phyloP scores from a whole-genome alignment of 176 grass and related monocot species.

The Raddia distichophylla region DNA sequence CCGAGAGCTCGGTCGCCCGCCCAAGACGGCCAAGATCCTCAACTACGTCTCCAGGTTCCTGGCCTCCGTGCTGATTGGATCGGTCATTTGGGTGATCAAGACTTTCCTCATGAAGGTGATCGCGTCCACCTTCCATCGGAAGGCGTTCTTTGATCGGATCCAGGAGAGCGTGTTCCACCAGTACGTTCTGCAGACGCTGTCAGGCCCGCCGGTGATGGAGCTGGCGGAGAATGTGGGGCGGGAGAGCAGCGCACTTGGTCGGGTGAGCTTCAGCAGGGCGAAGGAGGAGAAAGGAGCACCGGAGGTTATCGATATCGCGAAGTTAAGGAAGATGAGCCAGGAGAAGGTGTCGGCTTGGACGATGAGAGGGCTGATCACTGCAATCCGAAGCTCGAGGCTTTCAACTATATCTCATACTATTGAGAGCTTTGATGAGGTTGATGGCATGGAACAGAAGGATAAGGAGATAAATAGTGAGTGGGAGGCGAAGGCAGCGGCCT shows the following conservation, averaged over 20 bases:
- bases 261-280: slow-evolving; percentile 63
- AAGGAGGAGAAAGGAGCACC: slow-evolving; percentile 60
- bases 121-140: slow-evolving; percentile 87
- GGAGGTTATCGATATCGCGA: slow-evolving; percentile 63
- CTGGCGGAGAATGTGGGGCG: slow-evolving; percentile 74
- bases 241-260: slow-evolving; percentile 46
- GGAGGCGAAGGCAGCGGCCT: slow-evolving; percentile 73
- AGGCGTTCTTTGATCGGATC: slow-evolving; percentile 92
- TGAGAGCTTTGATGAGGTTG: slow-evolving; percentile 71
- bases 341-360: slow-evolving; percentile 94
- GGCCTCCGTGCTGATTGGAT: slow-evolving; percentile 62
- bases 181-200: slow-evolving; percentile 86
- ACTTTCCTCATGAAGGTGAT: slow-evolving; percentile 89
- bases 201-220: slow-evolving; percentile 77
- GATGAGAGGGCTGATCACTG: slow-evolving; percentile 77
- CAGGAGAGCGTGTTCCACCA: slow-evolving; percentile 92
- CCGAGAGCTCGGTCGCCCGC: slow-evolving; percentile 37
- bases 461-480: slow-evolving; percentile 83
- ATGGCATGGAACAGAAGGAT: slow-evolving; percentile 74
- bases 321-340: slow-evolving; percentile 82
- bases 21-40: slow-evolving; percentile 53
- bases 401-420: slow-evolving; percentile 79
- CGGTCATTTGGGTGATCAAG: slow-evolving; percentile 75
- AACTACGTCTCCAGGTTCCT: slow-evolving; percentile 68
- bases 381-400: slow-evolving; percentile 75